Conservation (phyloP, 768 basidiomycete genomes). For the Pisolithus sp. region DNA sequence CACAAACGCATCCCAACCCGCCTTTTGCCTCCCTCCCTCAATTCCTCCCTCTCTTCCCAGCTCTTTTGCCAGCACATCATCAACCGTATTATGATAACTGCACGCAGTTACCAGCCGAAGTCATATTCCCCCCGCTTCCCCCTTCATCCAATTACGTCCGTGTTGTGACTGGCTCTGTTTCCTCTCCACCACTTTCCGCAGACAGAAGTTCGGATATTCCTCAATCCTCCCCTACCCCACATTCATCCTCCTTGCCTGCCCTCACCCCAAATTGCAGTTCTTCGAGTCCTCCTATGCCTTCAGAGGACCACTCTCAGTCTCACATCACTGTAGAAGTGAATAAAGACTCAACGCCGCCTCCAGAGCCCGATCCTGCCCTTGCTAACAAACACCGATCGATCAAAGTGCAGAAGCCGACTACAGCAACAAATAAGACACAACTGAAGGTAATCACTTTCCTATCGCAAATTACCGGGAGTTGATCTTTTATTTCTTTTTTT, state of each 20-base stretch:
- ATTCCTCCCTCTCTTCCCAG: conserved; percentile 40
- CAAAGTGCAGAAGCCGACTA: conserved; percentile 16
- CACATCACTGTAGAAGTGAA: conserved; percentile 8
- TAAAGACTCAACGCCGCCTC: conserved; percentile 15
- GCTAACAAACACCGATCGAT: conserved; percentile 5
- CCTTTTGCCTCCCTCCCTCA: conserved; percentile 20
- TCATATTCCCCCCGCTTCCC: conserved; percentile 72
- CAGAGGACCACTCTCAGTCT: conserved; percentile 19
- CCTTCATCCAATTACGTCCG: conserved; percentile 39
- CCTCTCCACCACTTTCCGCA: conserved; percentile 16
- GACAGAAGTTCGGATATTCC: conserved; percentile 16
- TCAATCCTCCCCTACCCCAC: conserved; percentile 25
- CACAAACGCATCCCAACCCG: conserved; percentile 19
- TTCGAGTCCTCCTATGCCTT: conserved; percentile 51
- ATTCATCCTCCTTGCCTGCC: conserved; percentile 47
- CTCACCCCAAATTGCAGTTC: conserved; percentile 58
- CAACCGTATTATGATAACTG: conserved; percentile 71
- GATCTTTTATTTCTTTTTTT: background rate
- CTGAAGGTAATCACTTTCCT: conserved; percentile 15
- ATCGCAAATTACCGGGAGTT: background rate
- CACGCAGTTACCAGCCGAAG: conserved; percentile 49
- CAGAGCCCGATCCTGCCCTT: conserved; percentile 4
- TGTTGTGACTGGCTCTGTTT: conserved; percentile 14
- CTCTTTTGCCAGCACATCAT: conserved; percentile 55
- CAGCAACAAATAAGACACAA: conserved; percentile 20